Evolutionary conservation across 148 eudicot species (phyloP), one percentile per base, ranked within the genome.

Genomic region (Nyssa sinensis): DNA sequence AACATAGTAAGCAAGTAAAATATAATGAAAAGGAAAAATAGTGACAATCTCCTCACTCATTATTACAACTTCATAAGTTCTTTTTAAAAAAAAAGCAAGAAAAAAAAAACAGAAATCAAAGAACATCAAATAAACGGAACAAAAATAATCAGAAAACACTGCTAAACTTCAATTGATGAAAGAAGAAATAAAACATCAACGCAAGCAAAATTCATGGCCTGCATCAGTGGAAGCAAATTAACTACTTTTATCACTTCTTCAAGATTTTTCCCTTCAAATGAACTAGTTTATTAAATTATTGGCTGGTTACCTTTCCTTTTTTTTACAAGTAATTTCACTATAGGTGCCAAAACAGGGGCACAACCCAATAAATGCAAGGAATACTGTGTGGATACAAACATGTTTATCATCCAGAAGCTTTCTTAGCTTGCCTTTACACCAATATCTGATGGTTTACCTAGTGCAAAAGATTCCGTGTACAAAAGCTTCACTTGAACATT

Each of bases 401-500:
- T 55, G 25, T 55, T 17, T 3, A 24, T 17, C 6, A 55, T n/a
- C 59, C 59, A 55, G 23, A 49, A 19, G 24, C 25, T 55, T 55
- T 17, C 5, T n/a, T 55, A 2, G 17, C 28, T 7, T 13, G 24
- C 68, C 27, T 23, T 24, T 1, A 34, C 24, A 33, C 17, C 4
- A 23, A 53, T n/a, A 27, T 14, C 44, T 16, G 34, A 9, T 24
- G n/a, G 64, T 35, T 71, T 59, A 30, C 51, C 32, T 16, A 24
- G 14, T 9, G 51, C 30, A 29, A 33, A 34, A 71, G 74, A 59
- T 31, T 57, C 41, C 28, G n/a, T 47, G 16, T 59, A 61, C 21
- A 72, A 37, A 28, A 39, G 31, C 67, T 67, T 23, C 44, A 61
- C 53, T 58, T 49, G 51, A 71, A 57, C 34, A 49, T 33, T 4